Conservation (phyloP, 1,284 basidiomycete species). For the Malassezia sympodialis region DNA sequence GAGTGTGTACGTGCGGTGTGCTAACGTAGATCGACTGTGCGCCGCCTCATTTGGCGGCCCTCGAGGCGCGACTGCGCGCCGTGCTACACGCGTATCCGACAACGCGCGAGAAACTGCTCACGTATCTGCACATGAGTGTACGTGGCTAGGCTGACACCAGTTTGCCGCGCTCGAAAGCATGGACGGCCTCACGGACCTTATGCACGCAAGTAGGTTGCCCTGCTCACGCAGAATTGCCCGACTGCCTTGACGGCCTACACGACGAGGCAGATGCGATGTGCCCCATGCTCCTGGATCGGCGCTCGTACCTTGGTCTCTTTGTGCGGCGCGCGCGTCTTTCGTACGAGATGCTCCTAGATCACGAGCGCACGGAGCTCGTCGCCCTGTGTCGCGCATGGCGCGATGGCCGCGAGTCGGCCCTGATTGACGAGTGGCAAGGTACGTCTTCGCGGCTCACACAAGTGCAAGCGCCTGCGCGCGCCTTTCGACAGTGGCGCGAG, state of each 20-base stretch:
- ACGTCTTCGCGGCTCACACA: neutral
- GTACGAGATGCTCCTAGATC: conserved; percentile 15
- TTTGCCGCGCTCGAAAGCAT: conserved; percentile 3
- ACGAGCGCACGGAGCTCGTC: conserved; percentile 8
- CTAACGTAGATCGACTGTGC: conserved; percentile 5
- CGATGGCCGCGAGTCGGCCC: neutral
- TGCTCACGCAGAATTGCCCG: conserved; percentile 6
- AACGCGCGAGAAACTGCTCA: neutral
- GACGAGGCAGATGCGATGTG: neutral
- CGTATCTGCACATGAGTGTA: neutral
- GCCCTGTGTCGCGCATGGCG: conserved; percentile 7
- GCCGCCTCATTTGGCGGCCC: neutral
- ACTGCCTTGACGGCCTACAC: conserved; percentile 1
- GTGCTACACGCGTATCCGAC: neutral
- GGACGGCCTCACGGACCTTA: conserved; percentile 9
- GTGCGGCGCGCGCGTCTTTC: conserved; percentile 13
- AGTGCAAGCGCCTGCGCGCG: neutral
- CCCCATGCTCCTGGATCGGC: conserved; percentile 5
- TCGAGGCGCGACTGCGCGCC: neutral
- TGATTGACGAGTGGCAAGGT: conserved; percentile 10
- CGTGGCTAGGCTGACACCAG: neutral
- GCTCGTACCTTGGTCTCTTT: conserved; percentile 15
- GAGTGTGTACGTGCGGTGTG: conserved; percentile 7
- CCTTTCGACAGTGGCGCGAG: conserved; percentile 8
- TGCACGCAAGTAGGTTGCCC: neutral